Evolutionary conservation across 108 stramenopile genomes (phyloP), one percentile per base, ranked within the genome.

Genomic region (Cyclotella kingstonii): DNA sequence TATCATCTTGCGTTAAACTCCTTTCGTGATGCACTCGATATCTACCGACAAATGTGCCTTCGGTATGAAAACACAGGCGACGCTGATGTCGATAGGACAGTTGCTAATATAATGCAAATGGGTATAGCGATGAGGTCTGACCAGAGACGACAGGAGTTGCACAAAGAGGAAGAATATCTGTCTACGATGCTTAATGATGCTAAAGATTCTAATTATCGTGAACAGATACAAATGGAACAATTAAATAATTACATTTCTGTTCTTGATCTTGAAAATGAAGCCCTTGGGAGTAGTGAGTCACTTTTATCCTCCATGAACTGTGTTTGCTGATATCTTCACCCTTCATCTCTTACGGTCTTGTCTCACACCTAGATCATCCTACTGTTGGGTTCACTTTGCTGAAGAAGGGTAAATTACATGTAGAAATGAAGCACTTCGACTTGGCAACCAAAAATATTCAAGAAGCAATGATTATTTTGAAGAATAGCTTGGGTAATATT

Each of bases 51-150:
- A 54, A 66, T 55, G 34, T 66, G 66, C 46, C 65, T 61, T 55
- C 34, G 73, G 12, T 75, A 62, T 33, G 66, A 76, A 62, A 76
- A 76, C 38, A 18, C 66, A 4, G 74, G 66, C 14, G 74, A 68
- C 53, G 28, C 54, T 33, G 74, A 57, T 52, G 74, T 76, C 22
- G 74, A 76, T 63, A 44, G 66, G 19, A 67, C 74, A 14, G 74
- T 76, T 6, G 57, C 35, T 17, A 76, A 76, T 44, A 67, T 76
- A 39, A 67, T 76, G 66, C 66, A 76, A 41, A 56, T 76, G 61
- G 60, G 74, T 10, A 76, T 76, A 33, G 74, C 74, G 8, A 41
- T 63, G 48, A 61, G 61, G 9, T 50, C 61, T 21, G 54, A 54
- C 26, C 45, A 62, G 2, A 60, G 44, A 28, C 66, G 74, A 15